phyloP scores from a whole-genome alignment of 202 grass and related monocot species.

The Elaeis oleifera region DNA sequence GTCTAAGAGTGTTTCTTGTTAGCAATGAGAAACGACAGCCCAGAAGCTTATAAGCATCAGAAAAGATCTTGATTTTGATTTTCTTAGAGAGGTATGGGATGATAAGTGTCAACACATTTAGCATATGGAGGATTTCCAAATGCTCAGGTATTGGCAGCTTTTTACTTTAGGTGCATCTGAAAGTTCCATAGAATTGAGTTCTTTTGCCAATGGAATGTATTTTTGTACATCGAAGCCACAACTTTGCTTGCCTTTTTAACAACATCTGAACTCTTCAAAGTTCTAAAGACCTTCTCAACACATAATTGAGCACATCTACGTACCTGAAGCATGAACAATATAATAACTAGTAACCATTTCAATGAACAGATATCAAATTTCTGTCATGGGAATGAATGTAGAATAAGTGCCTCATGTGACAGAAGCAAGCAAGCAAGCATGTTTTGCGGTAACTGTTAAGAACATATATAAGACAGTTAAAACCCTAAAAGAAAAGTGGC shows the following conservation, averaged over 20 bases:
- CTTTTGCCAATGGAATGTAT: slow-evolving; percentile 39
- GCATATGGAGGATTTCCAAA: slow-evolving; percentile 40
- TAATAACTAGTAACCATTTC: neutral
- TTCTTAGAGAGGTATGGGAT: slow-evolving; percentile 56
- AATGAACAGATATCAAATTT: neutral
- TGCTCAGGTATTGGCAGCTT: slow-evolving; percentile 29
- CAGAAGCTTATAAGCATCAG: slow-evolving; percentile 52
- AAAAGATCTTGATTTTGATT: slow-evolving; percentile 51
- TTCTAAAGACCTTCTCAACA: slow-evolving; percentile 52
- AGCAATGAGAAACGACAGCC: slow-evolving; percentile 38
- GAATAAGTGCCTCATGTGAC: no score
- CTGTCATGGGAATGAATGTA: no score
- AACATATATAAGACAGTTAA: no score
- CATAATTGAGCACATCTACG: slow-evolving; percentile 72
- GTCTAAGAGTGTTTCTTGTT: slow-evolving; percentile 50
- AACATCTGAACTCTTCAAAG: slow-evolving; percentile 37
- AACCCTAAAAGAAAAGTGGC: no score
- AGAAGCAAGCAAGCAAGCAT: no score
- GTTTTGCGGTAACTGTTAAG: no score
- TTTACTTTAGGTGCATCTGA: slow-evolving; percentile 30
- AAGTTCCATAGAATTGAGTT: slow-evolving; percentile 19
- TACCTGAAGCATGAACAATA: slow-evolving; percentile 38
- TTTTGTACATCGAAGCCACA: slow-evolving; percentile 53
- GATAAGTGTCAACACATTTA: slow-evolving; percentile 49
- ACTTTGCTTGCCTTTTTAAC: slow-evolving; percentile 52